phyloP scores from a whole-genome alignment of 106 monocot species.

The Apostasia shenzhenica region DNA sequence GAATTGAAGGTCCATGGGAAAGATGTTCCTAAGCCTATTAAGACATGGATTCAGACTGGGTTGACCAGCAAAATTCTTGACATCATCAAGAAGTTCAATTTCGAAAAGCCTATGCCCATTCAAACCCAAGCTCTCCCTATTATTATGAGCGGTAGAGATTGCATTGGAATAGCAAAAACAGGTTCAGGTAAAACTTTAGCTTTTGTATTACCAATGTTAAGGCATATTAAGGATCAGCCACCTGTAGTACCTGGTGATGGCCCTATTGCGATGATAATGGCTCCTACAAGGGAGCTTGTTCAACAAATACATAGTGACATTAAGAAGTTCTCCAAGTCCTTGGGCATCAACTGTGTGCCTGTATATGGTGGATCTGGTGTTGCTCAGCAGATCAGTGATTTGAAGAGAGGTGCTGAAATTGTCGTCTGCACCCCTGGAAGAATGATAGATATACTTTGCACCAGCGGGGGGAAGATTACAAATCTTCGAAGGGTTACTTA shows the following conservation, averaged over 20 bases:
- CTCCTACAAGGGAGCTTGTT: conserved; percentile 94
- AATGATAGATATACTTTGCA: conserved; percentile 98
- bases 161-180: conserved; percentile 95
- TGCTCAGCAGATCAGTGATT: conserved; percentile 94
- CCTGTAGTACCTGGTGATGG: conserved; percentile 87
- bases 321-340: conserved; percentile 71
- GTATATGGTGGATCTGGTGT: conserved; percentile 97
- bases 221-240: conserved; percentile 94
- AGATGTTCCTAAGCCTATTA: conserved; percentile 91
- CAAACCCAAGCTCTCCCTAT: conserved; percentile 88
- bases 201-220: conserved; percentile 92
- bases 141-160: conserved; percentile 96
- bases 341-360: conserved; percentile 78
- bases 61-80: conserved; percentile 79
- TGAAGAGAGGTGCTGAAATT: conserved; percentile 93
- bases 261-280: conserved; percentile 93
- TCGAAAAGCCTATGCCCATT: conserved; percentile 94
- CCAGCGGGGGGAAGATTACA: conserved; percentile 84
- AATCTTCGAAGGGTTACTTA: conserved; percentile 92
- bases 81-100: conserved; percentile 78
- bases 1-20: conserved; percentile 95
- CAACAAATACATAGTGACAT: conserved; percentile 94
- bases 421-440: conserved; percentile 99
- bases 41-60: conserved; percentile 92
- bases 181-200: conserved; percentile 97